Evolutionary conservation across 164 flowering plant genomes (phyloP).

Genomic region (Macadamia tetraphylla): DNA sequence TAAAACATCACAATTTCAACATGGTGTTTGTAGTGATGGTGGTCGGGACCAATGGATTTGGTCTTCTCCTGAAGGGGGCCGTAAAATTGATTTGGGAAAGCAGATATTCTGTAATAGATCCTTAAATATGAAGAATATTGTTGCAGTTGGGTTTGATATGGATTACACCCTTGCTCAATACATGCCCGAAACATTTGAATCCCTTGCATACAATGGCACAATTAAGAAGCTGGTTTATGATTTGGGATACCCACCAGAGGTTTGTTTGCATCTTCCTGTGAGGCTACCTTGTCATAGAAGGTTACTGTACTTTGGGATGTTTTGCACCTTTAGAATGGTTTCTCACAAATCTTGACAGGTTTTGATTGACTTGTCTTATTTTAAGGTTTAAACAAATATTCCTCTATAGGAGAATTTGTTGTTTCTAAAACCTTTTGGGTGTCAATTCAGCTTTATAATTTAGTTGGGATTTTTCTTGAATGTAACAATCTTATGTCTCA

Average conservation of each 20-base stretch:
- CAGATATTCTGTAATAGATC: constrained; percentile 93
- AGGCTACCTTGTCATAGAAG: neutral
- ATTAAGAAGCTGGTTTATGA: constrained; percentile 74
- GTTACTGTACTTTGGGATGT: neutral
- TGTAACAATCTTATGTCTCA: neutral
- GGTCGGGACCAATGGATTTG: constrained; percentile 40
- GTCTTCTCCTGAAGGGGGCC: constrained; percentile 63
- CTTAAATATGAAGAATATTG: constrained; percentile 83
- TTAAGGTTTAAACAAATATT: neutral
- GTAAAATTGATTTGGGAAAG: constrained; percentile 55
- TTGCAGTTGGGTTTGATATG: constrained; percentile 98
- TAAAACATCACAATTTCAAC: constrained; percentile 19
- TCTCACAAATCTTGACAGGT: neutral
- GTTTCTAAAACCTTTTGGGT: neutral
- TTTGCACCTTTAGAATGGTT: neutral
- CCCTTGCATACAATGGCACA: constrained; percentile 91
- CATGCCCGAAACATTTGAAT: constrained; percentile 92
- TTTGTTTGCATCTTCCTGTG: constrained; percentile 25
- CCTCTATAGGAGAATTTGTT: no score
- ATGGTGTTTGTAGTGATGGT: constrained; percentile 14
- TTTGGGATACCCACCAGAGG: constrained; percentile 88
- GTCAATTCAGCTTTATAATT: neutral
- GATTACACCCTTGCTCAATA: constrained; percentile 97
- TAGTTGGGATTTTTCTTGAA: neutral
- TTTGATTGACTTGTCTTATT: no score